A percentile compares a stretch with the other conserved stretches of the same genome.
Conservation (phyloP, 2,329 filamentous ascomycete genomes). For the Fusarium torulosum region DNA sequence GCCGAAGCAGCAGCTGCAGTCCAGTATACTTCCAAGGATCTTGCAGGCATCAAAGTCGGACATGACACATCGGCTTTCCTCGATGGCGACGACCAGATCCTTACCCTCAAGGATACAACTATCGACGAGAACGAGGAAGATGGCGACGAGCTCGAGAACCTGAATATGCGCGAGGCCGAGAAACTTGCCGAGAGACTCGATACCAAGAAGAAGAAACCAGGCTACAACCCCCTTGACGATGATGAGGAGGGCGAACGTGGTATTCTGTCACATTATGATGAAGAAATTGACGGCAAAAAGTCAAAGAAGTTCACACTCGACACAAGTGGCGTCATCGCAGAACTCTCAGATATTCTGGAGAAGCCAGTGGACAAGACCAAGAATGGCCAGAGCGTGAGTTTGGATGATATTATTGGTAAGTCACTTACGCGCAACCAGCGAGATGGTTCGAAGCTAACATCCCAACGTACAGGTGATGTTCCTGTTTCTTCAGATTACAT, state of each 20-base stretch:
- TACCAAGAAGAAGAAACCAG: conserved; percentile 88
- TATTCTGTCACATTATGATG: conserved; percentile 92
- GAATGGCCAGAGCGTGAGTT: conserved; percentile 78
- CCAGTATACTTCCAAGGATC: conserved; percentile 85
- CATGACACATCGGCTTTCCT: conserved; percentile 87
- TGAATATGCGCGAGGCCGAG: conserved; percentile 78
- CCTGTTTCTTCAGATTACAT: conserved; percentile 82
- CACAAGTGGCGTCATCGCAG: conserved; percentile 76
- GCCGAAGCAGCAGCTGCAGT: conserved; percentile 70
- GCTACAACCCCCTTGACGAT: conserved; percentile 86
- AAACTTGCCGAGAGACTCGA: conserved; percentile 81
- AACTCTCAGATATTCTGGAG: conserved; percentile 69
- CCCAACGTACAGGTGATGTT: conserved; percentile 39
- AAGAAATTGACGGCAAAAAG: conserved; percentile 93
- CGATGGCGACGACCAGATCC: conserved; percentile 85
- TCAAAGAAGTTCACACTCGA: conserved; percentile 89
- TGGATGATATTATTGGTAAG: conserved; percentile 79
- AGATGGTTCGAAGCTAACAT: conserved; percentile 21
- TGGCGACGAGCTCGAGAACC: conserved; percentile 89
- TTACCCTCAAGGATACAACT: conserved; percentile 93
- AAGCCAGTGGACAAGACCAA: conserved; percentile 66
- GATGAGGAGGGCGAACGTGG: conserved; percentile 73
- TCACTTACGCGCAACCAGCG: neutral
- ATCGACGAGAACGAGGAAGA: conserved; percentile 87
- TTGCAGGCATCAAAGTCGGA: conserved; percentile 91